Evolutionary conservation across 192 early-diverging fungal species (phyloP).

Genomic region (Umbelopsis ramanniana): DNA sequence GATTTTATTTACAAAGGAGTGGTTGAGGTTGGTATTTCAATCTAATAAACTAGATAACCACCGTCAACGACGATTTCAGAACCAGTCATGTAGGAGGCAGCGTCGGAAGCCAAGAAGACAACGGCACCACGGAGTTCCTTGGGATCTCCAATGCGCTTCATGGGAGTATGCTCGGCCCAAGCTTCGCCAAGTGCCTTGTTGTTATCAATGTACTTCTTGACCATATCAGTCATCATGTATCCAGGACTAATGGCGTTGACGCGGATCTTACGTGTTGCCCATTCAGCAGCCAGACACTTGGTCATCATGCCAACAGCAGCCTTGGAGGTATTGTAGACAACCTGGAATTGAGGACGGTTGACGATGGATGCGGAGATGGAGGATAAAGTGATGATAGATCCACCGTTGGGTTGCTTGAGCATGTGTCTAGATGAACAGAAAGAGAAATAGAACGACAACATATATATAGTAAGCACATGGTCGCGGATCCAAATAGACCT

Average conservation of each 20-base stretch:
- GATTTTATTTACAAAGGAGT: background rate
- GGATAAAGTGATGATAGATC: slow-evolving; percentile 46
- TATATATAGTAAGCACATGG: too few species aligned
- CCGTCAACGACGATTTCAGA: slow-evolving; percentile 42
- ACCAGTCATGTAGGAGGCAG: slow-evolving; percentile 61
- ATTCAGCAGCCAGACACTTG: slow-evolving; percentile 52
- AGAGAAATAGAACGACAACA: background rate
- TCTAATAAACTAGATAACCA: slow-evolving; percentile 37
- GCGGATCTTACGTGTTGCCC: slow-evolving; percentile 46
- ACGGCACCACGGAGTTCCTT: slow-evolving; percentile 41
- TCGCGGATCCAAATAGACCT: too few species aligned
- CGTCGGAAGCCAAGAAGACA: slow-evolving; percentile 68
- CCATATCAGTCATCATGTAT: slow-evolving; percentile 45
- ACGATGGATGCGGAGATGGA: slow-evolving; percentile 45
- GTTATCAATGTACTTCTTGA: slow-evolving; percentile 19
- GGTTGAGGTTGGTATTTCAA: background rate
- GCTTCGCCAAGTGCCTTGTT: slow-evolving; percentile 34
- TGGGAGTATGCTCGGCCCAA: slow-evolving; percentile 32
- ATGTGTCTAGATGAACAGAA: slow-evolving; percentile 28
- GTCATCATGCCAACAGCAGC: slow-evolving; percentile 46
- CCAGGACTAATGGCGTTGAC: slow-evolving; percentile 47
- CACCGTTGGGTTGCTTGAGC: slow-evolving; percentile 30
- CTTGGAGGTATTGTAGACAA: slow-evolving; percentile 51
- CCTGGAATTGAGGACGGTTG: slow-evolving; percentile 44
- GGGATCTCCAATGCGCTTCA: slow-evolving; percentile 34